Percentiles rank a stretch among this genome's conserved stretches.
Conservation (phyloP, 352 stramenopile species). For the Globisporangium rhizosaccharum region DNA sequence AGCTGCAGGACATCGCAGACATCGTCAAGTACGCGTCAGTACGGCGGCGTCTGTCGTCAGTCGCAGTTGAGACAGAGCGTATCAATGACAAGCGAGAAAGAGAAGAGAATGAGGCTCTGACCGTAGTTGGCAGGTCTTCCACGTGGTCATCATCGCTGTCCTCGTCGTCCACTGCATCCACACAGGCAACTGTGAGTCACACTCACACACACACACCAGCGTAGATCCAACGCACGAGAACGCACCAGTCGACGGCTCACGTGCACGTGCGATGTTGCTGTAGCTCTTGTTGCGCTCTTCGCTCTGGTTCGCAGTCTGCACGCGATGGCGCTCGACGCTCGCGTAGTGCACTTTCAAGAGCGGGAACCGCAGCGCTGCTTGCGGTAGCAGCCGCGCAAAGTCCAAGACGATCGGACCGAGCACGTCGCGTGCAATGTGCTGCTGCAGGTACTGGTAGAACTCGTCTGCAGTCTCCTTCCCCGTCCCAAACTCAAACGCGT, state of each 20-base stretch:
- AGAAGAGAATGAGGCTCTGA: slow-evolving; percentile 15
- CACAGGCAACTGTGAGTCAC: background rate
- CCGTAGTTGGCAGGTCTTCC: slow-evolving; percentile 66
- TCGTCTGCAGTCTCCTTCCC: slow-evolving; percentile 49
- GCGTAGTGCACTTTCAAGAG: slow-evolving; percentile 66
- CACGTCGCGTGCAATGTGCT: slow-evolving; percentile 42
- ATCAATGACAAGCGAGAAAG: background rate
- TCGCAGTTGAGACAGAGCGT: background rate
- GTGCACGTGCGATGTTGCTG: slow-evolving; percentile 29
- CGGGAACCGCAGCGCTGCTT: slow-evolving; percentile 51
- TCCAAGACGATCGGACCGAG: slow-evolving; percentile 73
- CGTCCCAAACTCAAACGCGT: slow-evolving; percentile 71
- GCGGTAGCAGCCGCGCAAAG: slow-evolving; percentile 69
- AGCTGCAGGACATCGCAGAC: slow-evolving; percentile 30
- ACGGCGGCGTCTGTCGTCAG: background rate
- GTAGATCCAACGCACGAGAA: background rate
- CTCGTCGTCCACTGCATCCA: slow-evolving; percentile 11
- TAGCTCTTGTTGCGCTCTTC: slow-evolving; percentile 62
- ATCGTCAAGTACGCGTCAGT: background rate
- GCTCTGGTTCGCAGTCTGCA: slow-evolving; percentile 22
- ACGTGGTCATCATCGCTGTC: slow-evolving; percentile 63
- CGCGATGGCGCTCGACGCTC: slow-evolving; percentile 26
- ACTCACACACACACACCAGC: background rate
- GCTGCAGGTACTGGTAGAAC: slow-evolving; percentile 67
- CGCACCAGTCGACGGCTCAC: slow-evolving; percentile 27